phyloP scores from a whole-genome alignment of 345 rosid genomes.

The Orychophragmus violaceus region DNA sequence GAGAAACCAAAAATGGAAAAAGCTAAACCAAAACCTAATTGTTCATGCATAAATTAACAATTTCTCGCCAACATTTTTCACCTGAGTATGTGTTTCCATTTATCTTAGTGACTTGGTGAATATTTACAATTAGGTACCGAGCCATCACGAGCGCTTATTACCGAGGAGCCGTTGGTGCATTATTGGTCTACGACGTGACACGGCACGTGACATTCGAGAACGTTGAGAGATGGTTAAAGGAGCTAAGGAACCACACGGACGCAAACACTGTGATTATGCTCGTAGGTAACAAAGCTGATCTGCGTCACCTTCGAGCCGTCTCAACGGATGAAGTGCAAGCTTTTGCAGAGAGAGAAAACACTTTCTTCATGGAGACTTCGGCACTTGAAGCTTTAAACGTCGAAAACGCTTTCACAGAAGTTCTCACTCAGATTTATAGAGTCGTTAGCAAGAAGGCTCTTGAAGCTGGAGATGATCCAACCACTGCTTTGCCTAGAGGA shows the following conservation, averaged over 20 bases:
- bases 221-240: conserved; percentile 79
- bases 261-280: conserved; percentile 79
- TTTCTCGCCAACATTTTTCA: neutral
- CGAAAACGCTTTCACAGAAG: conserved; percentile 73
- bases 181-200: conserved; percentile 73
- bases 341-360: conserved; percentile 63
- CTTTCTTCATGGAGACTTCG: conserved; percentile 77
- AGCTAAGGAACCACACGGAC: conserved; percentile 76
- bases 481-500: conserved; percentile 70
- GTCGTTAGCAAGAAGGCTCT: conserved; percentile 74
- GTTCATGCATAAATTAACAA: neutral
- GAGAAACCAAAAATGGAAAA: neutral
- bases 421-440: conserved; percentile 58
- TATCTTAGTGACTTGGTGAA: neutral
- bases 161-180: conserved; percentile 81
- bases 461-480: conserved; percentile 61
- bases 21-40: neutral
- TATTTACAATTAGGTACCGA: conserved; percentile 36
- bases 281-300: conserved; percentile 82
- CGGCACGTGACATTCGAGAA: conserved; percentile 79
- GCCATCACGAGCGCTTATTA: conserved; percentile 89
- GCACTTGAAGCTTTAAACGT: conserved; percentile 76
- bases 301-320: conserved; percentile 13
- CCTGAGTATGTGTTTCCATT: neutral
- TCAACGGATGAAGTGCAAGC: conserved; percentile 20